Evolutionary conservation across 768 basidiomycete genomes (phyloP), one percentile per base, ranked within the genome.

Genomic region (Rubroboletus pulcherrimus): DNA sequence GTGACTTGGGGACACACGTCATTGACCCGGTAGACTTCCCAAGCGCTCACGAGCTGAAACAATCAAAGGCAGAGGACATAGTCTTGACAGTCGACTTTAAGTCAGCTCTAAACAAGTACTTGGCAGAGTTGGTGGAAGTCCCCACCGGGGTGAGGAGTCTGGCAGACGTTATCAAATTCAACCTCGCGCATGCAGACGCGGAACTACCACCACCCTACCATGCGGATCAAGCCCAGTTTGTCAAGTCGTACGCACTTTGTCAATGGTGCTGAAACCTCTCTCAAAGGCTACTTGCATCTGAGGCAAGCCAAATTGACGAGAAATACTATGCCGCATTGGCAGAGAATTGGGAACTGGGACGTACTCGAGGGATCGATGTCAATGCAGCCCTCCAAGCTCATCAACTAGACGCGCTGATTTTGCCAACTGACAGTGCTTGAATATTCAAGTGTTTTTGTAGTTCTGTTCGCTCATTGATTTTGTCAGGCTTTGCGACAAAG

Each of bases 21-120:
- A 72, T 86, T 4, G 86, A 88, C 62, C 84, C 84, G 0, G 82
- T 83, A 1, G 82, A 86, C 58, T 70, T 87, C 21, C 81, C 84
- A 0, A 79, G 80, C 42, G 79, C 78, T 1, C 70, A 77, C 0
- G 81, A 81, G 50, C 71, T 84, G 30, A 58, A 73, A 26, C 56
- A 53, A 3, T 79, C 78, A 0, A 75, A 76, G n/a, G 81, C 82
- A 53, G 83, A 86, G 64, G 79, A 74, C 3, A 66, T 78, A 19
- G 82, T 86, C 1, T 60, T 84, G 39, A 69, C 77, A 19, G 71
- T 73, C 1, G 86, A 87, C 58, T 82, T 87, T 69, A 87, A 85
- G 73, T 81, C 78, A 38, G 66, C 59, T 33, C 41, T 68, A 0
- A 76, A 82, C 55, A 68, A 69, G 21, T 87, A 81, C 55, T 74